Percentiles rank a stretch among this genome's conserved stretches.
Evolutionary conservation across 1,284 basidiomycete species (phyloP).

Genomic region (Polyporus tsugae): DNA sequence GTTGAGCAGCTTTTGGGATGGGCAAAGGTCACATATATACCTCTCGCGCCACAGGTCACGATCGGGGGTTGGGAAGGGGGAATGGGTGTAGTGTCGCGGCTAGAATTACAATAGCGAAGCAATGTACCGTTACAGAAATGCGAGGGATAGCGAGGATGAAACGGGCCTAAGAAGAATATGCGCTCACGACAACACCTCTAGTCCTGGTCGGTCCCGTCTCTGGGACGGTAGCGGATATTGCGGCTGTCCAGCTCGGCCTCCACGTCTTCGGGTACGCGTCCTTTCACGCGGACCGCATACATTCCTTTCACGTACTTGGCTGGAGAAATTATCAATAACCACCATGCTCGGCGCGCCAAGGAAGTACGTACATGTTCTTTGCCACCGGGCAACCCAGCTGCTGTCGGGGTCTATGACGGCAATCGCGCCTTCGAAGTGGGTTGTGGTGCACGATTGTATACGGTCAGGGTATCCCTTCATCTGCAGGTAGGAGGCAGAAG

Average conservation of each 20-base stretch:
- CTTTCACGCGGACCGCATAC: slow-evolving; percentile 89
- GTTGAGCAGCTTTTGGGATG: background rate
- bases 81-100: background rate
- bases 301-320: slow-evolving; percentile 88
- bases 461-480: slow-evolving; percentile 90
- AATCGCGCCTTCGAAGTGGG: slow-evolving; percentile 93
- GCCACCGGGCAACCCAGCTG: slow-evolving; percentile 97
- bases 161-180: background rate
- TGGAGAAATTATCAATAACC: slow-evolving; percentile 40
- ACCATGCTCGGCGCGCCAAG: background rate
- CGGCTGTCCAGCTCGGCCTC: slow-evolving; percentile 79
- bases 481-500: slow-evolving; percentile 48
- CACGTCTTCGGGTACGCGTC: slow-evolving; percentile 86
- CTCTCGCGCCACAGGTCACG: background rate
- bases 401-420: slow-evolving; percentile 88
- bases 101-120: slow-evolving; percentile 1
- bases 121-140: slow-evolving; percentile 1
- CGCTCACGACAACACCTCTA: slow-evolving; percentile 37
- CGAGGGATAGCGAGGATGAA: background rate
- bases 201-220: slow-evolving; percentile 80
- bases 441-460: slow-evolving; percentile 90
- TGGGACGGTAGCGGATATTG: slow-evolving; percentile 82
- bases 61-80: too few species aligned
- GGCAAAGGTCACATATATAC: too few species aligned
- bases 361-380: slow-evolving; percentile 79